A percentile compares a stretch with the other conserved stretches of the same genome.
Conservation (phyloP, 73 alveolate genomes). For the Effrenium voratum region DNA sequence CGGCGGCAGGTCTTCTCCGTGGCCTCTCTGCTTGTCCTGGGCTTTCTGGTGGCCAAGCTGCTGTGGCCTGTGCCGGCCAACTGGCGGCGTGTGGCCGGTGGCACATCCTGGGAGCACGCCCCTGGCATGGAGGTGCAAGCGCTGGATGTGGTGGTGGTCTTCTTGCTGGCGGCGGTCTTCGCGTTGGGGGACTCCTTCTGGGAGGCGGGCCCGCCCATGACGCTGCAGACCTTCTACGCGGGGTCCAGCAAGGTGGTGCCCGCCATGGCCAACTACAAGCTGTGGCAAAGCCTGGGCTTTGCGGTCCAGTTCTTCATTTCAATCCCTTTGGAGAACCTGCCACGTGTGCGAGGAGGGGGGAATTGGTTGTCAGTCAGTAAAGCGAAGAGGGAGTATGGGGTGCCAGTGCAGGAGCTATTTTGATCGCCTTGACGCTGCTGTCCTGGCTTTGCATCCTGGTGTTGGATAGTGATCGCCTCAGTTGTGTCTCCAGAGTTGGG, state of each 20-base stretch:
- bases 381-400: not conserved
- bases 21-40: not conserved
- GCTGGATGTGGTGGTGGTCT: not conserved
- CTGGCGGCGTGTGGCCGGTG: slow-evolving; percentile 1
- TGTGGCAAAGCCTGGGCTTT: slow-evolving; percentile 84
- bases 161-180: slow-evolving; percentile 27
- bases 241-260: slow-evolving; percentile 43
- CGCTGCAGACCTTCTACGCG: slow-evolving; percentile 56
- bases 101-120: slow-evolving; percentile 15
- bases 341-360: slow-evolving; percentile 46
- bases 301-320: slow-evolving; percentile 87
- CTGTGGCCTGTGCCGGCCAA: slow-evolving; percentile 24
- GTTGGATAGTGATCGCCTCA: slow-evolving; percentile 21
- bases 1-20: not conserved
- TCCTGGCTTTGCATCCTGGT: slow-evolving; percentile 46
- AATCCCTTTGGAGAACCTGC: slow-evolving; percentile 22
- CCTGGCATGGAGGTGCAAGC: not conserved
- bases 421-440: slow-evolving; percentile 24
- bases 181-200: slow-evolving; percentile 86
- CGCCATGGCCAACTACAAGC: slow-evolving; percentile 90
- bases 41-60: not conserved
- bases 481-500: not conserved
- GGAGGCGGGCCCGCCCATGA: slow-evolving; percentile 83
- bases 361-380: not conserved
- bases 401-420: slow-evolving; percentile 18